phyloP scores from a whole-genome alignment of 441 rosid species.

The Hypseocharis bilobata region DNA sequence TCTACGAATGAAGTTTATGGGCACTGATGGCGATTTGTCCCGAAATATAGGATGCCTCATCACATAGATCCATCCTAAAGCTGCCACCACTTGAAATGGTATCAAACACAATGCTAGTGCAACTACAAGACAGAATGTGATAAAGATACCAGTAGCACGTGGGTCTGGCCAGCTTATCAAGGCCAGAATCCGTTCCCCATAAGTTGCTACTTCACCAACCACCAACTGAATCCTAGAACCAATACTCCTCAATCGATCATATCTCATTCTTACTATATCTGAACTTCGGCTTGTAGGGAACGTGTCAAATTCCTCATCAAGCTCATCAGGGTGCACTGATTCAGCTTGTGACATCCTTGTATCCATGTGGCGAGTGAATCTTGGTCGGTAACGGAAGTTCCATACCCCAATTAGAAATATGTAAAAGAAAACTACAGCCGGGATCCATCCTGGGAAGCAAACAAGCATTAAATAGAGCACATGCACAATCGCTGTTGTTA shows the following conservation, averaged over 20 bases:
- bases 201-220: slow-evolving; percentile 82
- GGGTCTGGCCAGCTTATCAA: slow-evolving; percentile 91
- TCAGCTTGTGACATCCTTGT: slow-evolving; percentile 84
- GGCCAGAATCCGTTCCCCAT: slow-evolving; percentile 78
- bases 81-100: slow-evolving; percentile 71
- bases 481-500: slow-evolving; percentile 78
- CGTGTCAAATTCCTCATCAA: slow-evolving; percentile 85
- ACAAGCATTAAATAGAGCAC: slow-evolving; percentile 75
- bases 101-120: slow-evolving; percentile 73
- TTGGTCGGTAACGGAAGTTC: slow-evolving; percentile 82
- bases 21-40: slow-evolving; percentile 60
- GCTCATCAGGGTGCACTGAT: slow-evolving; percentile 72
- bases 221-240: slow-evolving; percentile 85
- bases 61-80: slow-evolving; percentile 59
- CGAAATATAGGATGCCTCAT: slow-evolving; percentile 95
- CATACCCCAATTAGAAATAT: slow-evolving; percentile 84
- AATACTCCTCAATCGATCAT: slow-evolving; percentile 75
- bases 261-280: slow-evolving; percentile 72
- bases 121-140: slow-evolving; percentile 59
- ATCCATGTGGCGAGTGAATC: slow-evolving; percentile 92
- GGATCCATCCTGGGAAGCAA: slow-evolving; percentile 76
- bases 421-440: slow-evolving; percentile 78
- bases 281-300: slow-evolving; percentile 70
- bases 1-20: slow-evolving; percentile 83
- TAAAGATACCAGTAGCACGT: slow-evolving; percentile 61